Evolutionary conservation across 371 early-diverging fungal genomes (phyloP).

Genomic region (Coemansia sp.): DNA sequence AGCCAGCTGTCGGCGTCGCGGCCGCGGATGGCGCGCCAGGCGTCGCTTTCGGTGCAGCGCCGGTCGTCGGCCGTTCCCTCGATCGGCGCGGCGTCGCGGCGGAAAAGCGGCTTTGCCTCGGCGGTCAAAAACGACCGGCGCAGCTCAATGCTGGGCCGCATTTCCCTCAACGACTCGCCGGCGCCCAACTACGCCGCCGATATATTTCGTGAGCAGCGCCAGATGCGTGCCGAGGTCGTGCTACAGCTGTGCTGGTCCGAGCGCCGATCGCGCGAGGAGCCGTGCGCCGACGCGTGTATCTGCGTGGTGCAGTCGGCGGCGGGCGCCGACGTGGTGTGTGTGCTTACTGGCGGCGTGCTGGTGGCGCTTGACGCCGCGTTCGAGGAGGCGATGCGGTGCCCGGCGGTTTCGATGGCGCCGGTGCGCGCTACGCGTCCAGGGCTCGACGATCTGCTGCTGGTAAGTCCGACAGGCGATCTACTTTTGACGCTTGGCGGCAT

Average conservation of each 20-base stretch:
- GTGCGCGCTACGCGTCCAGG: slow-evolving; percentile 12
- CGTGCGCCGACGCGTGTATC: slow-evolving; percentile 12
- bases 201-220: slow-evolving; percentile 41
- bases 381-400: slow-evolving; percentile 24
- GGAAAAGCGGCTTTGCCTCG: slow-evolving; percentile 32
- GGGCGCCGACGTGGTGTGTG: slow-evolving; percentile 29
- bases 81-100: slow-evolving; percentile 17
- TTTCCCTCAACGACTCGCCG: slow-evolving; percentile 45
- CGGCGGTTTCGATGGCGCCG: slow-evolving; percentile 29
- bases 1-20: slow-evolving; percentile 29
- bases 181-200: slow-evolving; percentile 38
- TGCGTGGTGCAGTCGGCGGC: slow-evolving; percentile 29
- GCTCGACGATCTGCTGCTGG: slow-evolving; percentile 31
- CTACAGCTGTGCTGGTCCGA: slow-evolving; percentile 38
- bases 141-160: slow-evolving; percentile 35
- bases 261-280: slow-evolving; percentile 15
- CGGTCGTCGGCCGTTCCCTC: slow-evolving; percentile 25
- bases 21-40: slow-evolving; percentile 29
- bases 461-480: slow-evolving; percentile 16
- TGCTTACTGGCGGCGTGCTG: slow-evolving; percentile 13
- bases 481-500: slow-evolving; percentile 2
- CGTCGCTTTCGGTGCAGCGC: slow-evolving; percentile 44
- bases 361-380: slow-evolving; percentile 26
- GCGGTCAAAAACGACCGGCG: slow-evolving; percentile 38
- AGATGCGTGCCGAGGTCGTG: slow-evolving; percentile 35